Conservation (phyloP, 2,329 filamentous ascomycete genomes). For the Phialophora macrospora region DNA sequence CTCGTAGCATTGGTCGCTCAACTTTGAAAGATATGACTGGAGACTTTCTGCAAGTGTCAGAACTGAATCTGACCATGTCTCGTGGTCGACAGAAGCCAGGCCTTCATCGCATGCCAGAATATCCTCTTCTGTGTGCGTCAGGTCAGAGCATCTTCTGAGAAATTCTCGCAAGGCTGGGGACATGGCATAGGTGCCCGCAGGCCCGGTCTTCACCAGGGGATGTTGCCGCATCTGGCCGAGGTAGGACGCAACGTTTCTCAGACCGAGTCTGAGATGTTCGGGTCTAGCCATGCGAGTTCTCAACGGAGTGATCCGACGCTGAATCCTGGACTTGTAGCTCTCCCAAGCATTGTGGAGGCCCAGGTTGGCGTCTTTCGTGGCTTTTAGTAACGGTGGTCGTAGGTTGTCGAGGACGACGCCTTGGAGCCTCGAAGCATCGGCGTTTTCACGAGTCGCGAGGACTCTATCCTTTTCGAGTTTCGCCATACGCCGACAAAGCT, state of each 20-base stretch:
- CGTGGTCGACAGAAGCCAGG: not conserved
- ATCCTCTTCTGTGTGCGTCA: conserved; percentile 9
- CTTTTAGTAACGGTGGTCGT: conserved; percentile 9
- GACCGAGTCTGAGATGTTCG: conserved; percentile 42
- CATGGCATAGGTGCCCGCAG: conserved; percentile 2
- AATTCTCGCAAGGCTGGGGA: conserved; percentile 3
- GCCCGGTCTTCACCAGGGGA: not conserved
- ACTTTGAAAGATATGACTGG: conserved; percentile 44
- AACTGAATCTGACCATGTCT: not conserved
- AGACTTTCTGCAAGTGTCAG: conserved; percentile 12
- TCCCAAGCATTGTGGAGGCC: conserved; percentile 49
- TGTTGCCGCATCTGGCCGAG: conserved; percentile 35
- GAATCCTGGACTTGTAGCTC: conserved; percentile 46
- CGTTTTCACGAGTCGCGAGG: conserved; percentile 41
- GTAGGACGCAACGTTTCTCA: conserved; percentile 51
- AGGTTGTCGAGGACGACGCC: conserved; percentile 7
- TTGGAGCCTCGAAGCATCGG: conserved; percentile 16
- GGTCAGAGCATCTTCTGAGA: conserved; percentile 11
- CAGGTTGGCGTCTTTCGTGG: conserved; percentile 42
- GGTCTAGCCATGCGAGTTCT: conserved; percentile 46
- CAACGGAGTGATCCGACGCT: conserved; percentile 51
- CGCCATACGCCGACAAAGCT: conserved; percentile 62
- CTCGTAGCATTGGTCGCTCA: conserved; percentile 47
- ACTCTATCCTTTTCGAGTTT: conserved; percentile 58
- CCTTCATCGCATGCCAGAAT: conserved; percentile 1